Percentiles rank a stretch among this genome's conserved stretches.
Conservation (phyloP, 257 asterid species). For the Solanum chmielewskii region DNA sequence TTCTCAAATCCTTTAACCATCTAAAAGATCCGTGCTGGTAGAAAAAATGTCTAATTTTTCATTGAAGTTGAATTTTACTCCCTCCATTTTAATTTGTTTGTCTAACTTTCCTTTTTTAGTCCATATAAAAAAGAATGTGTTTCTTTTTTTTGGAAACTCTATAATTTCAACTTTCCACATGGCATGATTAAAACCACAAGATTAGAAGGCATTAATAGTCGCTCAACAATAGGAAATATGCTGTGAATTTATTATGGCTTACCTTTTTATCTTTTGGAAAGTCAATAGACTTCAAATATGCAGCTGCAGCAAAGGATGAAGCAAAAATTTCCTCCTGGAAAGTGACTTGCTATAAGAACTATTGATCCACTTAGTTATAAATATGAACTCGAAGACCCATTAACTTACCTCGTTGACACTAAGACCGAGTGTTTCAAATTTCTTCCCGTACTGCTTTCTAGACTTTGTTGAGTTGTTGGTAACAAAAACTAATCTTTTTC, state of each 20-base stretch:
- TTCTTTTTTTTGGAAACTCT: background rate
- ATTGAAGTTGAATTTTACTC: background rate
- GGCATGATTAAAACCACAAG: background rate
- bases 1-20: background rate
- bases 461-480: constrained; percentile 99
- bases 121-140: background rate
- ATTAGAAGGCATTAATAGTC: background rate
- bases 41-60: background rate
- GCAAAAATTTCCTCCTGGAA: constrained; percentile 98
- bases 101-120: background rate
- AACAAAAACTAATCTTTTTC: constrained; percentile 91
- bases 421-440: constrained; percentile 93
- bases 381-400: background rate
- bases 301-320: constrained; percentile 98
- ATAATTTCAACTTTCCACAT: background rate
- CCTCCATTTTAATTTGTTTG: background rate
- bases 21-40: background rate
- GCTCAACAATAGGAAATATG: background rate
- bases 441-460: constrained; percentile 88
- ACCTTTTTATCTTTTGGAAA: constrained; percentile 98
- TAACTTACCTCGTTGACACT: constrained; percentile 63
- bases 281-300: constrained; percentile 85
- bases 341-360: constrained; percentile 4
- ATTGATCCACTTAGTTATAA: background rate
- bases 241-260: background rate